Evolutionary conservation across 1,139 yeast genomes (phyloP), one percentile per base, ranked within the genome.

Genomic region (Petasospora fabianii): DNA sequence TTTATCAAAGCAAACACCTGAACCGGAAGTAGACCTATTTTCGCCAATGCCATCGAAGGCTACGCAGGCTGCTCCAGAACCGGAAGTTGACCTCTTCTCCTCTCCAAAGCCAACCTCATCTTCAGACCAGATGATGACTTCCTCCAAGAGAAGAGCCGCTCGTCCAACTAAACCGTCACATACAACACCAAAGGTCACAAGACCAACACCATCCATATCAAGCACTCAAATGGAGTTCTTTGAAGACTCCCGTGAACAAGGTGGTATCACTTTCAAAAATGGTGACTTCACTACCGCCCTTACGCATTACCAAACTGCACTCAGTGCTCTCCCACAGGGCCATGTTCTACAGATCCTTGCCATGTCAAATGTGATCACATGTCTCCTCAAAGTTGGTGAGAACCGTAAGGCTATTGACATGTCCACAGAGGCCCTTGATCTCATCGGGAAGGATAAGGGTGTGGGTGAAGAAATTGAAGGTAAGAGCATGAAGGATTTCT

Each of bases 281-380:
- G 98, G 99, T n/a, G 92, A 92, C 58, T 94, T 84, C 58, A 60
- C 78, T 7, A 61, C 68, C 7, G 92, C 98, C 0, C 67, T 77
- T 14, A 70, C 67, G 18, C 68, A 70, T 38, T 94, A 85, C 55
- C 65, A 75, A 15, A 66, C 71, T 32, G 81, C 96, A 24, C 65
- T 87, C 28, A 64, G 69, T 19, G 66, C 77, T 3, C 65, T 88
- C 7, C 95, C 97, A 0, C 50, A 57, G 1, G 65, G 65, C 5
- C 96, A 92, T 58, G 75, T 83, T 34, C 67, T 80, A 22, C 69
- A 84, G 26, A 73, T 90, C 2, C 69, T 90, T 22, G 75, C 88
- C 3, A 69, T 71, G 34, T 84, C 97, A 1, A 94, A 94, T 57
- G 70, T 94, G 24, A 81, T 95, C 0, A 68, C 84, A 3, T 80